Evolutionary conservation across 225 moss, liverwort and hornwort species (phyloP), one percentile per base, ranked within the genome.

Genomic region (Marchantia polymorpha): DNA sequence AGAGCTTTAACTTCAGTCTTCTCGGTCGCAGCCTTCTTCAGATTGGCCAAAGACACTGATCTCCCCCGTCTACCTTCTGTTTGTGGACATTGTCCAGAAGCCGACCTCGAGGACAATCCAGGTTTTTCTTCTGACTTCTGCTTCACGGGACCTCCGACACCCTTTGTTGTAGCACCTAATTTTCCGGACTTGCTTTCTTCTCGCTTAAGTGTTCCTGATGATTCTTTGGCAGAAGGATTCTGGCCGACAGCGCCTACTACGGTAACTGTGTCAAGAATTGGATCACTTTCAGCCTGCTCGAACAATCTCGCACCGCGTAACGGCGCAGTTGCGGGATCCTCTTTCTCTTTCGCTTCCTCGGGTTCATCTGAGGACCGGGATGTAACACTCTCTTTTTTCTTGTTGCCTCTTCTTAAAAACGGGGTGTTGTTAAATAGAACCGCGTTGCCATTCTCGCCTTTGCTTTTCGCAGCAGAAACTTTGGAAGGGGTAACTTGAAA

Each of bases 351-450:
- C 2, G 20, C 46, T 26, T 56, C 47, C 23, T 22, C 59, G 13
- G 8, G 56, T 7, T 64, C 54, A 29, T 81, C 72, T 70, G 67
- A 66, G 64, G 20, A 39, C 54, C 52, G 53, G 0, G 46, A 20
- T 14, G 53, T 6, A 55, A 78, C 52, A 13, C 69, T 27, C 46
- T 68, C 68, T 10, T 81, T 81, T 27, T 81, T 84, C 52, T 81
- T 69, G 13, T 26, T 81, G 11, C 85, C 81, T 27, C 64, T 81
- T 52, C 75, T 78, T 25, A 85, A 64, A 27, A 85, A 81, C 4
- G 78, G 78, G 20, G 81, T 85, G 47, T 85, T 85, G 4, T 16
- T 48, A 53, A 69, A 85, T 47, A 85, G 14, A 0, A 73, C 30
- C 7, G 70, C 52, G 50, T 72, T 76, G 10, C 12, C 55, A 46